These are phyloP conservation scores for Podaxis carcinomalis DNA, from an alignment of 768 basidiomycete species.

Conservation along the genomic window DNA sequence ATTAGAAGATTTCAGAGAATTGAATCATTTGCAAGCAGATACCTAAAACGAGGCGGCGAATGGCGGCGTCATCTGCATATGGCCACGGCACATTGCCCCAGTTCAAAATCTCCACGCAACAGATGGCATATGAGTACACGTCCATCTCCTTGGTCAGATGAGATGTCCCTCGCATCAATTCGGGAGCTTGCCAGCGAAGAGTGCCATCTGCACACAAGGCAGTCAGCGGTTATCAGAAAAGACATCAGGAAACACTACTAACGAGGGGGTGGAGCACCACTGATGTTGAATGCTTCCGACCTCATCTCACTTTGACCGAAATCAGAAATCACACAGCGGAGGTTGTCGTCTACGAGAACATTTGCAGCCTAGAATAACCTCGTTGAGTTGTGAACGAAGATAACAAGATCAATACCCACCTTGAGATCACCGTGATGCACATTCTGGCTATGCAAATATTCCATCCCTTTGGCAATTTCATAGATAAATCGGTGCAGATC, in stretches of 20 bases:
- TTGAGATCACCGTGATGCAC: constrained; percentile 82
- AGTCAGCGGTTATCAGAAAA: constrained; percentile 1
- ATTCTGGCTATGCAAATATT: constrained; percentile 65
- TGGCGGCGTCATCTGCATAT: constrained; percentile 42
- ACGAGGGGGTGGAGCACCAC: constrained; percentile 47
- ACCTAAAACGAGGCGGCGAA: constrained; percentile 51
- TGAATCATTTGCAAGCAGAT: constrained; percentile 14
- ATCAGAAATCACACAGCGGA: constrained; percentile 71
- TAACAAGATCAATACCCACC: constrained; percentile 31
- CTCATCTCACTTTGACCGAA: constrained; percentile 84
- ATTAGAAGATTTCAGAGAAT: constrained; percentile 11
- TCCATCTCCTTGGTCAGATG: constrained; percentile 52
- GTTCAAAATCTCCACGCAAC: constrained; percentile 58
- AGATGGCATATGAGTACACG: constrained; percentile 67
- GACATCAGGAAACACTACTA: constrained; percentile 18
- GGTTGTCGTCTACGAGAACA: constrained; percentile 66
- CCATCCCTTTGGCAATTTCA: constrained; percentile 79
- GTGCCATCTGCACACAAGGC: constrained; percentile 44
- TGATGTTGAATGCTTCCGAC: constrained; percentile 61
- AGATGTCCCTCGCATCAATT: constrained; percentile 48
- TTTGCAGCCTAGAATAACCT: constrained; percentile 51
- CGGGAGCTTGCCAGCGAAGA: constrained; percentile 69
- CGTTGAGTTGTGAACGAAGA: not conserved
- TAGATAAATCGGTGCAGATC: constrained; percentile 60
- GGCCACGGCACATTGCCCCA: constrained; percentile 63